Evolutionary conservation across 2,329 filamentous ascomycete genomes (phyloP).

Genomic region (Phyllosticta citribraziliensis): DNA sequence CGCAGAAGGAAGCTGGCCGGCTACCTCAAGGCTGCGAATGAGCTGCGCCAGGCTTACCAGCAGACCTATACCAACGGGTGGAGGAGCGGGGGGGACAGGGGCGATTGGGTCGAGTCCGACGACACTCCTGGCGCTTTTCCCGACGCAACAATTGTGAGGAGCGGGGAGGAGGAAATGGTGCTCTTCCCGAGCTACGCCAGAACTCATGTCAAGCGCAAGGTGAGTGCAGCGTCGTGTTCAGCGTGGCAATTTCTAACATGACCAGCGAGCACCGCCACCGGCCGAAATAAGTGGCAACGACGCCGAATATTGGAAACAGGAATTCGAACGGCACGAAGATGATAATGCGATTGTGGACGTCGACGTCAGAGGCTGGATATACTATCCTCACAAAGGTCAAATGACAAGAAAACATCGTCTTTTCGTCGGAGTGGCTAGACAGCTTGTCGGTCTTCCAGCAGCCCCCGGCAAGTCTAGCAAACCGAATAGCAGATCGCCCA

Average conservation of each 20-base stretch:
- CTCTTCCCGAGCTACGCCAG: slow-evolving; percentile 91
- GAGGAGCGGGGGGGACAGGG: slow-evolving; percentile 29
- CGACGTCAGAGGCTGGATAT: slow-evolving; percentile 93
- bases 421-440: slow-evolving; percentile 74
- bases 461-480: slow-evolving; percentile 36
- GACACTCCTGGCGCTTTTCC: slow-evolving; percentile 70
- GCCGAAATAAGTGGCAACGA: slow-evolving; percentile 29
- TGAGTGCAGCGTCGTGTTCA: slow-evolving; percentile 18
- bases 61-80: slow-evolving; percentile 42
- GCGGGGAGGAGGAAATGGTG: slow-evolving; percentile 84
- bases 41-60: slow-evolving; percentile 58
- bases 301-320: slow-evolving; percentile 63
- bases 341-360: slow-evolving; percentile 84
- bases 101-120: slow-evolving; percentile 31
- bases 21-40: slow-evolving; percentile 62
- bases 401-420: slow-evolving; percentile 81
- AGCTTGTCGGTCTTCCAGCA: slow-evolving; percentile 76
- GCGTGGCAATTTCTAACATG: not conserved
- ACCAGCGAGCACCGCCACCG: not conserved
- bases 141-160: slow-evolving; percentile 68
- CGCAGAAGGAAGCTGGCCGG: slow-evolving; percentile 68
- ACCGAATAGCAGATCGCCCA: slow-evolving; percentile 36
- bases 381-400: slow-evolving; percentile 72
- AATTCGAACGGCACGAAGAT: slow-evolving; percentile 73
- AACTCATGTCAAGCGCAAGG: slow-evolving; percentile 48